Evolutionary conservation across 2,329 filamentous ascomycete genomes (phyloP), one percentile per base, ranked within the genome.

Genomic region (Elsinoe australis): DNA sequence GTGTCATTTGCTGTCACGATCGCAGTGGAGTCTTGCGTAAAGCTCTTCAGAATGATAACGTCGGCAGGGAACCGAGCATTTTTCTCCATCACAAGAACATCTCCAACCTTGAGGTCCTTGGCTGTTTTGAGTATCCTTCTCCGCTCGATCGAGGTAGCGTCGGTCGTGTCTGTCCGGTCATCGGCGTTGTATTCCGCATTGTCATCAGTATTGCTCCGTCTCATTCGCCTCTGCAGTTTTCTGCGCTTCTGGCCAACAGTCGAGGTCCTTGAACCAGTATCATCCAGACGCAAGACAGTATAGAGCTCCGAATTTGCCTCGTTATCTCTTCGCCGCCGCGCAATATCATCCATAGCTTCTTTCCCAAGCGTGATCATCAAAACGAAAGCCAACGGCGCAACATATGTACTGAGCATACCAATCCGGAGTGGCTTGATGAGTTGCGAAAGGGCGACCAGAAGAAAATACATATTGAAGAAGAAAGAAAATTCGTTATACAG

Each of bases 391-490:
- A 98, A 68, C 1, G 92, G 92, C 15, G 86, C 89, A 63, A 96
- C 81, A 59, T 98, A 98, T 1, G 92, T 96, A 22, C 86, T 86
- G 52, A 98, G 76, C 64, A 95, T 96, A 49, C 92, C 92, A 55
- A 98, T 95, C 48, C 88, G 80, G 48, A 98, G 70, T 17, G 85
- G 78, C 3, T 88, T 89, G 59, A 98, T 89, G 34, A 87, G 82
- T 67, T 98, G 92, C 29, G 90, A 96, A 42, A 96, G 68, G 5
- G 92, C 94, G 42, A 98, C 92, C 19, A 96, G 80, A 49, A 98
- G 73, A 65, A 98, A 98, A 65, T 98, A 98, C 73, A 96, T 87
- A 75, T 98, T 98, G 75, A 98, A 95, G 70, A 98, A 98, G 72
- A 96, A 98, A 51, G 90, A 95, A 64, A 98, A 98, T 63, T 98